Percentiles rank a stretch among this genome's conserved stretches.
These are phyloP conservation scores for Skeletonema potamos DNA, from an alignment of 108 stramenopile species.

Conservation along the genomic window DNA sequence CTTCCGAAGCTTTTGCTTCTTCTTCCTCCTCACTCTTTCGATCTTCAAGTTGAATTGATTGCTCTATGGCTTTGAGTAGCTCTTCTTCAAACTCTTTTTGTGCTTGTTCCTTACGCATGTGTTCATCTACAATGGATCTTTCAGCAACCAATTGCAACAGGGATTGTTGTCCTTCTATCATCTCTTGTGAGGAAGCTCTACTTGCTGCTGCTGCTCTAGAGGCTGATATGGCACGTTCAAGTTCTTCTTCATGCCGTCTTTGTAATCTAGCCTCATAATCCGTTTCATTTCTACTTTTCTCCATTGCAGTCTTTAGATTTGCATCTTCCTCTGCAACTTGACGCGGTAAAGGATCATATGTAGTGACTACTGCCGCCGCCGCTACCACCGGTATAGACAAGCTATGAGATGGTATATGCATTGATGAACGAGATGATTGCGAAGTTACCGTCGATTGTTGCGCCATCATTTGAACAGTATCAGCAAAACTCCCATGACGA, in stretches of 20 bases:
- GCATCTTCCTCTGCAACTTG: conserved; percentile 26
- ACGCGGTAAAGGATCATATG: conserved; percentile 28
- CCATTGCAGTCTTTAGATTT: conserved; percentile 8
- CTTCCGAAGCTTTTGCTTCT: conserved; percentile 2
- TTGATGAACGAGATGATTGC: background rate
- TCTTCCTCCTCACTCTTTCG: background rate
- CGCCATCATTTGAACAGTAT: conserved; percentile 3
- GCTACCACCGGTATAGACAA: conserved; percentile 5
- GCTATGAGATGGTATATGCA: conserved; percentile 1
- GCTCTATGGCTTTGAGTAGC: conserved; percentile 14
- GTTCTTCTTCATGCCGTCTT: conserved; percentile 7
- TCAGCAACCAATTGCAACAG: background rate
- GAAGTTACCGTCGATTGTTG: background rate
- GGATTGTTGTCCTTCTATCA: background rate
- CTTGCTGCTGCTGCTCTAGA: background rate
- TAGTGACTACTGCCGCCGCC: background rate
- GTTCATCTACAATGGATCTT: background rate
- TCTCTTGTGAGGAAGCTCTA: conserved; percentile 7
- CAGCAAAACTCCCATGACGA: conserved; percentile 3
- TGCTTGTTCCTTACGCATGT: conserved; percentile 21
- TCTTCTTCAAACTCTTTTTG: conserved; percentile 24
- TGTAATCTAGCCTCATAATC: conserved; percentile 5
- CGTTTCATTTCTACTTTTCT: conserved; percentile 21
- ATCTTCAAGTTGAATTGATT: conserved; percentile 10
- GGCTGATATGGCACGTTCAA: conserved; percentile 17